Base-by-base conservation (phyloP, 2,329 filamentous ascomycete genomes). In the Epicoccum sorghinum region DNA sequence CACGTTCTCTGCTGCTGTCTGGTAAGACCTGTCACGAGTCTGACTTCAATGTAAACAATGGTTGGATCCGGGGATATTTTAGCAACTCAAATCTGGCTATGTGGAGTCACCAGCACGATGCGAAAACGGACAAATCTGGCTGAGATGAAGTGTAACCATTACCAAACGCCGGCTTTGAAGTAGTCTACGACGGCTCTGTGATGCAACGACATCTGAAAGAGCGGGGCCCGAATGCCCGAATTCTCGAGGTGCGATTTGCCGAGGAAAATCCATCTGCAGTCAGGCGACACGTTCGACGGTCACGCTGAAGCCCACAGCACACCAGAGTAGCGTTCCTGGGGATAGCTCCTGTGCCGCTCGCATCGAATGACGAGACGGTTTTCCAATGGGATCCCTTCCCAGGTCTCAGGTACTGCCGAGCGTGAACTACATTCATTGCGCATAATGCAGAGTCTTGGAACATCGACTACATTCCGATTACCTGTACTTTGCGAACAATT, bases 91-190 rank as follows among this genome's bases (percentile, higher is more conserved):
- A 46, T 46, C 52, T 46, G 18, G 18, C 18, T 18, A 18, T 18
- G 41, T 29, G 41, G 30, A 29, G 27, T 29, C 36, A 18, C 18
- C 18, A 18, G 18, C 18, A 18, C 18, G 18, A 18, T 18, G 18
- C 18, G 18, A 18, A 18, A 18, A 18, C 18, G 18, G 18, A 18
- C 18, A 18, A 18, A 18, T 18, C 18, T 18, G 18, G 18, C 18
- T 25, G 29, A 30, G 40, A 18, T 55, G 18, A 27, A 25, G 41
- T 38, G 41, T 35, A 32, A 38, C 36, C 29, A 42, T 55, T 46
- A 14, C 18, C 46, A 46, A 13, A 35, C 30, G 27, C 36, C 18
- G 18, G 18, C 18, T 18, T 12, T 45, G 18, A 23, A 4, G 18
- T 22, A 33, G 23, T 37, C 39, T 36, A 42, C 37, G 27, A 24